phyloP scores from a whole-genome alignment of 371 early-diverging fungal genomes.

The Rhizomucor pusillus region DNA sequence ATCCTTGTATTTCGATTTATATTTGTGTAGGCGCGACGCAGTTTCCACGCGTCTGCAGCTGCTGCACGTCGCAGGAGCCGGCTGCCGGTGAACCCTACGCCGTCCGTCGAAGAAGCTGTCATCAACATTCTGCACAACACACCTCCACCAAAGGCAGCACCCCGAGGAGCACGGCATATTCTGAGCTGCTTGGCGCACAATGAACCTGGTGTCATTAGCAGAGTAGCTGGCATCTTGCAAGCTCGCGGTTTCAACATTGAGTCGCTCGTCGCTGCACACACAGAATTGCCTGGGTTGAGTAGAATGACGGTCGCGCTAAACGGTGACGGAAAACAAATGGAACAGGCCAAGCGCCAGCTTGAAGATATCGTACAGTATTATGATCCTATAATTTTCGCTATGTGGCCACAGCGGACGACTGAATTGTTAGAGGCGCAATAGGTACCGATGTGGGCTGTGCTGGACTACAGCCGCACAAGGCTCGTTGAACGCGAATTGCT shows the following conservation, averaged over 20 bases:
- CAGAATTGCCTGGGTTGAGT: slow-evolving; percentile 89
- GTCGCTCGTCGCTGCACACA: slow-evolving; percentile 90
- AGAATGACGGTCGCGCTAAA: slow-evolving; percentile 95
- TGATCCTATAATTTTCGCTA: too few relatives aligned
- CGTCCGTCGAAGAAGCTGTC: slow-evolving; percentile 80
- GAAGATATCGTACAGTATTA: slow-evolving; percentile 77
- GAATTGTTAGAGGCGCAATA: too few relatives aligned
- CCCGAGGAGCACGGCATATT: slow-evolving; percentile 69
- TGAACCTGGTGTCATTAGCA: slow-evolving; percentile 95
- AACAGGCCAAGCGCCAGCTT: slow-evolving; percentile 91
- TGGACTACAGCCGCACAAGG: slow-evolving; percentile 86
- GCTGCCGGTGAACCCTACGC: slow-evolving; percentile 23
- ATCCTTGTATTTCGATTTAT: too few relatives aligned
- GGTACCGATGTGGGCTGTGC: slow-evolving; percentile 96
- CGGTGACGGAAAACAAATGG: slow-evolving; percentile 78
- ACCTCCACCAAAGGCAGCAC: slow-evolving; percentile 54
- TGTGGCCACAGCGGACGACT: too few relatives aligned
- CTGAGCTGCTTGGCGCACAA: slow-evolving; percentile 93
- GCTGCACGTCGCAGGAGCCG: not conserved
- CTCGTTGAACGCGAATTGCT: slow-evolving; percentile 91
- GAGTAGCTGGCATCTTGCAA: slow-evolving; percentile 90
- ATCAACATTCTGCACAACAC: slow-evolving; percentile 89
- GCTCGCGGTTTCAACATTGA: slow-evolving; percentile 97
- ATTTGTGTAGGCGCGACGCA: not conserved
- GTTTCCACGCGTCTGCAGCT: not conserved